Conservation (phyloP, 2,329 filamentous ascomycete genomes). For the Grosmannia serpens region DNA sequence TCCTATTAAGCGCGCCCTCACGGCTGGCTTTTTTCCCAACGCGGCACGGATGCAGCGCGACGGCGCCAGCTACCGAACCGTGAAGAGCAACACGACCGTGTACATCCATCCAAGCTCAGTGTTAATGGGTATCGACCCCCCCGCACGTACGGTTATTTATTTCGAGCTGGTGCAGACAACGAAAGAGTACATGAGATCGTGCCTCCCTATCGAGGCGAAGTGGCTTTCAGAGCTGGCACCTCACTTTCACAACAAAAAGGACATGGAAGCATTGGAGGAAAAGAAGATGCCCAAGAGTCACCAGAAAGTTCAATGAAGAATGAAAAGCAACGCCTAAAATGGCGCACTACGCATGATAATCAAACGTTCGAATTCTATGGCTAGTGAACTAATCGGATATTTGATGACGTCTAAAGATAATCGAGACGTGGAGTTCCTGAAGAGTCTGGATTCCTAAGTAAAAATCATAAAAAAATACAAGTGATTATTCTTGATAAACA, state of each 20-base stretch:
- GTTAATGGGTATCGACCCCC: conserved; percentile 65
- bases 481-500: no score
- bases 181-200: conserved; percentile 87
- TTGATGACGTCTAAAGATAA: no score
- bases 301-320: not conserved
- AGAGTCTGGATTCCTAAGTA: no score
- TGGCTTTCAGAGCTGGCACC: conserved; percentile 88
- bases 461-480: no score
- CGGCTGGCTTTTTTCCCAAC: conserved; percentile 89
- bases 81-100: conserved; percentile 81
- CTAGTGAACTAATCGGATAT: no score
- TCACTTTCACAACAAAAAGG: conserved; percentile 88
- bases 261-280: conserved; percentile 71
- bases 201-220: conserved; percentile 70
- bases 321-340: no score
- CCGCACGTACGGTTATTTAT: conserved; percentile 73
- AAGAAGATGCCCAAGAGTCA: conserved; percentile 43
- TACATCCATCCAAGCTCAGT: conserved; percentile 86
- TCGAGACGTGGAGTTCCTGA: no score
- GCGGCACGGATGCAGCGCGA: conserved; percentile 72
- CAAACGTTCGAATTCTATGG: not conserved
- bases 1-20: conserved; percentile 79
- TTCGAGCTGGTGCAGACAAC: conserved; percentile 71
- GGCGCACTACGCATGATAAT: no score
- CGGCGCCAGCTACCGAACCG: conserved; percentile 79